Evolutionary conservation across 2,329 filamentous ascomycete species (phyloP).

Genomic region (Lasiodiplodia theobromae): DNA sequence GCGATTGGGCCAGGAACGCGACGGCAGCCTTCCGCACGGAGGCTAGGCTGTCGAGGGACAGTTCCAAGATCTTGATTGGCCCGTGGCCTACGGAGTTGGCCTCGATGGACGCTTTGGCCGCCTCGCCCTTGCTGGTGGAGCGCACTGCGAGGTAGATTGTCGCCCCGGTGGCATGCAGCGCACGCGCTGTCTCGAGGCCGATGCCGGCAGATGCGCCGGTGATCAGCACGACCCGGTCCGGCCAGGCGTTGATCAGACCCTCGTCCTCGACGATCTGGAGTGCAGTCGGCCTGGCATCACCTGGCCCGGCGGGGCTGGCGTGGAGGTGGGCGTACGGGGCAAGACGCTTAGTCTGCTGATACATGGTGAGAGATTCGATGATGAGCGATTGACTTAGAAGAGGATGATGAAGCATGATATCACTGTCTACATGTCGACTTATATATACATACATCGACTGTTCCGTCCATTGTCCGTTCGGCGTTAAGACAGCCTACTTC

Average conservation of each 20-base stretch:
- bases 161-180: slow-evolving; percentile 55
- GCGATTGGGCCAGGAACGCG: slow-evolving; percentile 34
- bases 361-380: too few relatives aligned
- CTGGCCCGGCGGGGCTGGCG: slow-evolving; percentile 36
- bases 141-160: slow-evolving; percentile 54
- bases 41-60: slow-evolving; percentile 34
- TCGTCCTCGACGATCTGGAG: slow-evolving; percentile 51
- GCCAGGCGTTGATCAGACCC: slow-evolving; percentile 40
- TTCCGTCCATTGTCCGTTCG: too few relatives aligned
- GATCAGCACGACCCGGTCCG: slow-evolving; percentile 38
- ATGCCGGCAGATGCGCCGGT: slow-evolving; percentile 42
- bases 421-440: too few relatives aligned
- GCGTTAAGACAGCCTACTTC: too few relatives aligned
- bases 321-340: not conserved
- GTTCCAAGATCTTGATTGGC: not conserved
- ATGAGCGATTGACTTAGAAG: too few relatives aligned
- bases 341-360: too few relatives aligned
- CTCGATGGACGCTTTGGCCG: not conserved
- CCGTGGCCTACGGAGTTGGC: not conserved
- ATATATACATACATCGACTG: too few relatives aligned
- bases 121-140: slow-evolving; percentile 48
- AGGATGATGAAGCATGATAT: too few relatives aligned
- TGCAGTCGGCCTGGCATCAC: slow-evolving; percentile 51
- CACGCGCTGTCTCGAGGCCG: slow-evolving; percentile 41
- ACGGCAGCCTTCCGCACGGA: slow-evolving; percentile 35